Conservation (phyloP, 805 yeast species). For the Peterozyma toletana region DNA sequence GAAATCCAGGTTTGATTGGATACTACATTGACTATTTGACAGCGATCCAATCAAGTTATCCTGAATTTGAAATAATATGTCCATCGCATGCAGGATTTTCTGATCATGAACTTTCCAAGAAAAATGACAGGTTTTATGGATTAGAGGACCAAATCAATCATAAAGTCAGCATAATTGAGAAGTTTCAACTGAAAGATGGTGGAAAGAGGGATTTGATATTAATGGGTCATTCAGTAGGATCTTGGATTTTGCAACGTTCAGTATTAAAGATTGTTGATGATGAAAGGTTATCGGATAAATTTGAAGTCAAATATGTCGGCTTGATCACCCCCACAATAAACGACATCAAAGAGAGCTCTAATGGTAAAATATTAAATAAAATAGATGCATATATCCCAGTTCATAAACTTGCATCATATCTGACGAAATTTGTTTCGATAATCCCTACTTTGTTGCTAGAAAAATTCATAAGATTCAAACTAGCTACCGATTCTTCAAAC, state of each 20-base stretch:
- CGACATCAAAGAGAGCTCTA: slow-evolving; percentile 41
- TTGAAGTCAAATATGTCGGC: slow-evolving; percentile 38
- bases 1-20: slow-evolving; percentile 69
- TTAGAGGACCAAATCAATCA: slow-evolving; percentile 54
- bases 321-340: slow-evolving; percentile 65
- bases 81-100: slow-evolving; percentile 61
- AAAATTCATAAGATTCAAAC: neutral
- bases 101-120: slow-evolving; percentile 6
- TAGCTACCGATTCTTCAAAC: neutral
- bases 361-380: slow-evolving; percentile 2
- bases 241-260: slow-evolving; percentile 53
- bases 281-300: slow-evolving; percentile 15
- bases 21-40: slow-evolving; percentile 52
- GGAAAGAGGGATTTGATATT: slow-evolving; percentile 31
- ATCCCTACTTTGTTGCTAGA: neutral
- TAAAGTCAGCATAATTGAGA: slow-evolving; percentile 41
- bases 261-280: slow-evolving; percentile 20
- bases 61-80: slow-evolving; percentile 45
- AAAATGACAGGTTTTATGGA: slow-evolving; percentile 22
- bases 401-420: slow-evolving; percentile 11
- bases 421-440: neutral
- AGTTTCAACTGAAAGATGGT: slow-evolving; percentile 16
- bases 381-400: slow-evolving; percentile 1
- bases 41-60: slow-evolving; percentile 30
- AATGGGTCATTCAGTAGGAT: slow-evolving; percentile 70